Evolutionary conservation across 768 basidiomycete genomes (phyloP).

Genomic region (Collybia sordida): DNA sequence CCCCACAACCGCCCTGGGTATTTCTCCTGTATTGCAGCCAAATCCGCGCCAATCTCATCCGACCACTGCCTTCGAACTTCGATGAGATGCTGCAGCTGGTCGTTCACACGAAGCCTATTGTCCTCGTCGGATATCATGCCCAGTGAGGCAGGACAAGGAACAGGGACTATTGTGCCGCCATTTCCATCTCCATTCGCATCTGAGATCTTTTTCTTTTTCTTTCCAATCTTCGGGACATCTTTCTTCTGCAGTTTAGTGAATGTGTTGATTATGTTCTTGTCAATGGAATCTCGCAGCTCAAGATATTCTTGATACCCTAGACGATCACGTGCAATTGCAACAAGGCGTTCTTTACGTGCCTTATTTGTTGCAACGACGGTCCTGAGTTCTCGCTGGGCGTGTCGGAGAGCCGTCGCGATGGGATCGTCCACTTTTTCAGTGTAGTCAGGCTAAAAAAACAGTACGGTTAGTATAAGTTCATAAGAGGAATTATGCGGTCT

Average conservation of each 20-base stretch:
- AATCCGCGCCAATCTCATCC: conserved; percentile 68
- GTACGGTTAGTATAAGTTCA: background rate
- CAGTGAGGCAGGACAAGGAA: conserved; percentile 69
- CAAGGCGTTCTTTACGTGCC: conserved; percentile 71
- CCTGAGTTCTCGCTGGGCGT: conserved; percentile 81
- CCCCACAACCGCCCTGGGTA: conserved; percentile 73
- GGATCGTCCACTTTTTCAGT: conserved; percentile 88
- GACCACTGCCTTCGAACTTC: conserved; percentile 80
- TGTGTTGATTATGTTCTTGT: conserved; percentile 74
- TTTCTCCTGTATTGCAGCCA: conserved; percentile 70
- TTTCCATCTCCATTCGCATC: conserved; percentile 10
- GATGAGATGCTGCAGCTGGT: conserved; percentile 71
- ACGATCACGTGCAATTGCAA: conserved; percentile 77
- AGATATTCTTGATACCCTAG: conserved; percentile 92
- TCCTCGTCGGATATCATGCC: conserved; percentile 72
- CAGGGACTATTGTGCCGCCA: conserved; percentile 37
- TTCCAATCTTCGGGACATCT: conserved; percentile 70
- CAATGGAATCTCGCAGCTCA: conserved; percentile 79
- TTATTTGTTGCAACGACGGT: conserved; percentile 81
- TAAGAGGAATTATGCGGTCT: conserved; percentile 48
- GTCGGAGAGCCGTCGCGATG: conserved; percentile 85
- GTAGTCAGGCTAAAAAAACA: conserved; percentile 59
- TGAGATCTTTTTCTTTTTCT: conserved; percentile 67
- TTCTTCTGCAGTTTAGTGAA: conserved; percentile 85
- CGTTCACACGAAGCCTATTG: conserved; percentile 58